Percentiles rank a stretch among this genome's conserved stretches.
Evolutionary conservation across 768 basidiomycete species (phyloP).

Genomic region (Stropharia rugosoannulata): DNA sequence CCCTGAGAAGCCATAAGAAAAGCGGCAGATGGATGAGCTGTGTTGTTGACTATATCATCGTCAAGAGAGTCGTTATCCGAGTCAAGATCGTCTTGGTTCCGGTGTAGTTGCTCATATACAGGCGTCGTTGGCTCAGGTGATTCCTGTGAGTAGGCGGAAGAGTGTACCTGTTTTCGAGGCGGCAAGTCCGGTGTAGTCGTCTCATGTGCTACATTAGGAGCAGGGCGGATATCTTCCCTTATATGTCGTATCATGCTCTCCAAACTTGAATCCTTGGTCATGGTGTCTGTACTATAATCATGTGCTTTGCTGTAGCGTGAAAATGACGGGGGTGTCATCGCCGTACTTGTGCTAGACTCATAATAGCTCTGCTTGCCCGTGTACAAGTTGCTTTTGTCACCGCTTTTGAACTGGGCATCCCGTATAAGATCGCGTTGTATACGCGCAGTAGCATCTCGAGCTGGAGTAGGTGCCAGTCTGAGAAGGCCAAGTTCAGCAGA

Average conservation of each 20-base stretch:
- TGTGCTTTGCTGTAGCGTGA: constrained; percentile 56
- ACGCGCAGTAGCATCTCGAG: constrained; percentile 66
- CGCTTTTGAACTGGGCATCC: constrained; percentile 44
- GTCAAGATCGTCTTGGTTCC: constrained; percentile 27
- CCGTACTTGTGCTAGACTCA: constrained; percentile 68
- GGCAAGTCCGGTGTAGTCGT: constrained; percentile 18
- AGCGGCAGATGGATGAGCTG: constrained; percentile 66
- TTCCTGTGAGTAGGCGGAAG: neutral
- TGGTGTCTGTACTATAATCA: constrained; percentile 40
- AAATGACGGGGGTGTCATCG: constrained; percentile 70
- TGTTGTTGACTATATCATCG: constrained; percentile 49
- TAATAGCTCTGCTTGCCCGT: constrained; percentile 27
- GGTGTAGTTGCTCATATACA: constrained; percentile 11
- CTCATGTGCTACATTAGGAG: constrained; percentile 20
- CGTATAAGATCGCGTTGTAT: constrained; percentile 67
- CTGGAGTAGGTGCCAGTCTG: constrained; percentile 62
- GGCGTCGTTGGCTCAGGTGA: constrained; percentile 14
- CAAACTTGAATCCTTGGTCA: constrained; percentile 54
- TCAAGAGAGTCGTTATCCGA: constrained; percentile 59
- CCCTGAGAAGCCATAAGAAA: constrained; percentile 63
- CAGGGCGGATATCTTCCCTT: constrained; percentile 24
- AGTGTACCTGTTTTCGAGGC: neutral
- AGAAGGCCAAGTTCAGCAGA: constrained; percentile 46
- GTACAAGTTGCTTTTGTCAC: constrained; percentile 22
- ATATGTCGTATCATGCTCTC: constrained; percentile 68